Base-by-base conservation (phyloP, 179 eudicot species). In the Silene vulgaris region DNA sequence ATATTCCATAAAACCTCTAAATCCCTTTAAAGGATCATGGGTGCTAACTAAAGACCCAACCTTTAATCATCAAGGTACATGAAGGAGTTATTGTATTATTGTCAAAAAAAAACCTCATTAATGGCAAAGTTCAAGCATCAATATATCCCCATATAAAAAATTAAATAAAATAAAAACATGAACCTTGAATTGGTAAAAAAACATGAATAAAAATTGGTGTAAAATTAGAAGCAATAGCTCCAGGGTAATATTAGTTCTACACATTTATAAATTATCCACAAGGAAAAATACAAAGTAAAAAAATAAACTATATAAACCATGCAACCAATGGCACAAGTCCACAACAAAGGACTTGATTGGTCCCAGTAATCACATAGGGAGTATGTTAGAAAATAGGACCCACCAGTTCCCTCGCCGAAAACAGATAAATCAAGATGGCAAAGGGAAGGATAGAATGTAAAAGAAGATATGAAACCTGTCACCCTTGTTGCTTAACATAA, bases 401-500 rank as follows among this genome's bases (percentile, higher is more conserved):
- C 54, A 68, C 29, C n/a, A 40, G 14, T 16, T 40, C n/a, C 57
- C 8, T 69, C 2, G 29, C 72, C 54, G 12, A 40, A 37, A 40
- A 8, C 23, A 67, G 52, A 3, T 67, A 32, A 32, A 67, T 67
- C 50, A 67, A 17, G n/a, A 69, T 43, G 28, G 29, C 56, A 19
- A 45, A 48, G 17, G 17, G n/a, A 21, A 48, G 20, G 35, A 70
- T 30, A 50, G 19, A 70, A 70, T 50, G 61, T 70, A 70, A 32
- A 70, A 48, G 73, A 69, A 43, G 45, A 43, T 21, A 1, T 19
- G 11, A 52, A 52, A 50, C 19, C 11, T 40, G 6, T 57, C 16
- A 50, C 21, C 50, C 61, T 59, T 61, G 23, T 50, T 66, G 77
- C 37, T 62, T 16, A 37, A 67, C 17, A 56, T 37, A 71, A 74